Base-by-base conservation (phyloP, 2,329 filamentous ascomycete species). In the Microcyclosporella mali region DNA sequence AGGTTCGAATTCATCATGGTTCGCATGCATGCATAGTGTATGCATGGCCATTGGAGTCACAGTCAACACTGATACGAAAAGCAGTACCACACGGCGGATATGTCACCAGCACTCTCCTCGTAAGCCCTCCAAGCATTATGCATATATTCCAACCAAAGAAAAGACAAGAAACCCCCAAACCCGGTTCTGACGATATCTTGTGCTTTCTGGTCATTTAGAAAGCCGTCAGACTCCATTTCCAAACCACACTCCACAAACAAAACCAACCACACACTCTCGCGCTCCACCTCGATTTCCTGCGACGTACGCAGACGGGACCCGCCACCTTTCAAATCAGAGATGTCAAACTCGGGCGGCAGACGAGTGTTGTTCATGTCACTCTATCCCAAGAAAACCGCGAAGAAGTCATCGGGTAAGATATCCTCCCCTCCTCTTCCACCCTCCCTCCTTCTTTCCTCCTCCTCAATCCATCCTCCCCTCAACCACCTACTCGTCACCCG, bases 41-140 rank as follows among this genome's bases (percentile, higher is more conserved):
- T n/a, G 9, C 16, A 41, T 33, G 18, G 18, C 29, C 21, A 25
- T 25, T 25, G 21, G 9, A 9, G 4, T 25, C 21, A 9, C 4
- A 25, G 21, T 6, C 21, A 25, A 25, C 4, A 14, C 38, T 14
- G 19, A 18, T 6, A 15, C 33, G 18, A 21, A 12, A 2, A 45
- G 28, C 28, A 82, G 83, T 86, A 10, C 82, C 82, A 4, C 81
- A 87, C 61, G 83, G 83, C 40, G 83, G 83, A 45, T 84, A 82
- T 55, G 77, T 84, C 12, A 81, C 81, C 8, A 72, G 79, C 0
- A 70, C 75, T 37, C 72, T 87, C 48, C 49, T 51, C 36, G 51
- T 47, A 44, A 40, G 40, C 41, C 21, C 21, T 9, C n/a, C n/a
- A n/a, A n/a, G n/a, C n/a, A n/a, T n/a, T n/a, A n/a, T n/a, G n/a